Evolutionary conservation across 2,329 filamentous ascomycete species (phyloP), one percentile per base, ranked within the genome.

Genomic region (Zalaria sp.): DNA sequence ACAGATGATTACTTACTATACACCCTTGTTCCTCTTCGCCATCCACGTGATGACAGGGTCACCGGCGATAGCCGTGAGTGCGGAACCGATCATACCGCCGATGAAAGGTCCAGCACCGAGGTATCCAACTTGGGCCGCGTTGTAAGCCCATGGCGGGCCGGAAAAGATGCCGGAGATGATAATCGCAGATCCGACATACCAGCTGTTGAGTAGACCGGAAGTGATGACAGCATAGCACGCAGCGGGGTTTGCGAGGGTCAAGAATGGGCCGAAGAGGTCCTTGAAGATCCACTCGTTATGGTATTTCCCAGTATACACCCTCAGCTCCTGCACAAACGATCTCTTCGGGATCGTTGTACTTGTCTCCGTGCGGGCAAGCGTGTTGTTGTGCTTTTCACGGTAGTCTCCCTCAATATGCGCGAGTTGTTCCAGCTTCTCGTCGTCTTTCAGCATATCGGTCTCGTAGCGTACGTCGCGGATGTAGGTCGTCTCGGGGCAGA

Each of bases 401-500:
- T 43, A 40, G n/a, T 31, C 34, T 27, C 39, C 39, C 36, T 48
- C 46, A 26, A 43, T 41, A n/a, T 48, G 42, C 8, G 45, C 45
- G 3, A 48, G 43, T 40, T 48, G 44, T 28, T 28, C 36, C 18
- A 45, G 34, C 43, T 47, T 48, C 36, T 48, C 46, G 44, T 43
- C 42, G 44, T 43, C 42, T 27, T 46, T 7, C 43, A 34, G 37
- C 7, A 42, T 43, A 27, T 48, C 53, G 40, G 41, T 48, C 26
- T 44, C 28, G 34, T 47, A 51, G 25, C 18, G 40, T 18, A 39
- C 45, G 44, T 53, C 53, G 5, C 52, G 47, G 18, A 51, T 47
- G 36, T 54, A 56, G 10, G 52, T 53, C 4, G 52, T 53, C 34
- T 56, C 53, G 2, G 53, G 53, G 38, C 51, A 53, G 39, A 53